Evolutionary conservation across 2,329 filamentous ascomycete species (phyloP).

Genomic region (Coccinonectria pachysandricola): DNA sequence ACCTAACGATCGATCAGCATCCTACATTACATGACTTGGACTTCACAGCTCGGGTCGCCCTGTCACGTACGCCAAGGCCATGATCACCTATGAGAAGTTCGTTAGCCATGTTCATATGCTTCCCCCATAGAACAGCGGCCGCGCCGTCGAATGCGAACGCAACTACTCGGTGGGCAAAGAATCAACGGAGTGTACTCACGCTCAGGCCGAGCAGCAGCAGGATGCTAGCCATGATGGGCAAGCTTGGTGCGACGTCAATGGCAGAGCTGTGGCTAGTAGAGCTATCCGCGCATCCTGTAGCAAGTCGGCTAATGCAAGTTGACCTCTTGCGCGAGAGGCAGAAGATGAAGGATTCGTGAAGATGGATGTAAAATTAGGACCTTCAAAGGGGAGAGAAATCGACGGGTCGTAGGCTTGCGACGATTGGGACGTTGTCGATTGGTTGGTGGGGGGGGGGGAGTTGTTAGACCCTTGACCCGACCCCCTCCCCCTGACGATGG

Average conservation of each 20-base stretch:
- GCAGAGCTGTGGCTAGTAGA: constrained; percentile 4
- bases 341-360: constrained; percentile 6
- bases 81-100: constrained; percentile 34
- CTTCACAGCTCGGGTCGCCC: constrained; percentile 3
- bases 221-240: constrained; percentile 28
- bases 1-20: constrained; percentile 43
- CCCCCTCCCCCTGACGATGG: too few relatives aligned
- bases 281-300: background rate
- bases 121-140: background rate
- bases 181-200: constrained; percentile 22
- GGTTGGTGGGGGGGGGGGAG: constrained; percentile 13
- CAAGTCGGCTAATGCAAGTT: too few relatives aligned
- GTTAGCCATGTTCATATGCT: constrained; percentile 11
- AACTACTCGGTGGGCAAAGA: too few relatives aligned
- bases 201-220: constrained; percentile 31
- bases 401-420: constrained; percentile 11
- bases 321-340: background rate
- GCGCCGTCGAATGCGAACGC: background rate
- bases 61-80: constrained; percentile 46
- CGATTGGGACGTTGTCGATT: constrained; percentile 15
- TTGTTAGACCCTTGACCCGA: constrained; percentile 8
- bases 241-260: constrained; percentile 5
- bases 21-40: constrained; percentile 8
- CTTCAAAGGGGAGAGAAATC: constrained; percentile 7
- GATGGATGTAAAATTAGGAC: constrained; percentile 5